Conservation (phyloP, 345 rosid species). For the Pelargonium nanum region DNA sequence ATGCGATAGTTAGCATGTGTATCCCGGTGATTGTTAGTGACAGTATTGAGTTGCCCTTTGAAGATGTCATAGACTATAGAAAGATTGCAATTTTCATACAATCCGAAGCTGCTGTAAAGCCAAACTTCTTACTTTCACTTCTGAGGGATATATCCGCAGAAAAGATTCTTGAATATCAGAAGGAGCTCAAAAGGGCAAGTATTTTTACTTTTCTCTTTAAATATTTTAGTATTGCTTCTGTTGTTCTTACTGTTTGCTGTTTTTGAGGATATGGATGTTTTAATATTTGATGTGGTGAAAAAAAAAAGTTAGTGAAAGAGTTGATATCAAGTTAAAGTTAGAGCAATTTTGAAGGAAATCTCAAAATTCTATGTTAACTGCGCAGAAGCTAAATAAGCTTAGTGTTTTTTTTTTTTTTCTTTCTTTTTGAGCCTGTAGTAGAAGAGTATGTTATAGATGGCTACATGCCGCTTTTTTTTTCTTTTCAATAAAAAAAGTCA, state of each 20-base stretch:
- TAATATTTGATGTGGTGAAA: not conserved
- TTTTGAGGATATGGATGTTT: not conserved
- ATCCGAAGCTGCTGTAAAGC: constrained; percentile 49
- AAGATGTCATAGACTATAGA: constrained; percentile 78
- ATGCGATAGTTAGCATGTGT: constrained; percentile 94
- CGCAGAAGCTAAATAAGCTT: not conserved
- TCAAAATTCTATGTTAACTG: not conserved
- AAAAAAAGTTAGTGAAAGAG: not conserved
- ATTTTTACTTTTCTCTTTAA: not conserved
- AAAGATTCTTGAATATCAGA: constrained; percentile 67
- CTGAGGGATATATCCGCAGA: constrained; percentile 45
- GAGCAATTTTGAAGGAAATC: not conserved
- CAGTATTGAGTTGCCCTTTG: constrained; percentile 87
- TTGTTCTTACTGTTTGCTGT: not conserved
- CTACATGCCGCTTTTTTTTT: no score
- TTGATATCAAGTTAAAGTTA: not conserved
- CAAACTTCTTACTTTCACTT: constrained; percentile 50
- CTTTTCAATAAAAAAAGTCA: no score
- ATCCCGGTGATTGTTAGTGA: constrained; percentile 87
- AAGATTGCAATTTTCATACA: constrained; percentile 75
- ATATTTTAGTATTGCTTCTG: not conserved
- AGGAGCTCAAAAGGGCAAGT: constrained; percentile 53
- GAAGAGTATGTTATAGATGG: no score
- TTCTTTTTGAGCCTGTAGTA: no score
- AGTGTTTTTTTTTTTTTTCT: no score